Evolutionary conservation across 1,139 yeast species (phyloP).

Genomic region (Suhomyces terraborum): DNA sequence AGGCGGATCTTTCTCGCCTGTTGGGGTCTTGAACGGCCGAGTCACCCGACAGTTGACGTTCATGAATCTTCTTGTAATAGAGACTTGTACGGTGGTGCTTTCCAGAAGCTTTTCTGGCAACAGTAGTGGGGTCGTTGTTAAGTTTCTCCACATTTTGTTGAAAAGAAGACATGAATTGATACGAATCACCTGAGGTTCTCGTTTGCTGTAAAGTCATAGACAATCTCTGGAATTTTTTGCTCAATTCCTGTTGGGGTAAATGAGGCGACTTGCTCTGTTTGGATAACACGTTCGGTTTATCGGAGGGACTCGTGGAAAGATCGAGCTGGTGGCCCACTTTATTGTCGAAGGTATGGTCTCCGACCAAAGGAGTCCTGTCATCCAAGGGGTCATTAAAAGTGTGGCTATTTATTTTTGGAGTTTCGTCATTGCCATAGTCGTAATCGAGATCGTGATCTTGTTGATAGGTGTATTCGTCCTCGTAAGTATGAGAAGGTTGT

Average conservation of each 20-base stretch:
- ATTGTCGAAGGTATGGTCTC: conserved; percentile 17
- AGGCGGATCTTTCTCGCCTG: background rate
- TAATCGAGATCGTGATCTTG: conserved; percentile 4
- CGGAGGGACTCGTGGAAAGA: conserved; percentile 14
- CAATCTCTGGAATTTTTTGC: conserved; percentile 42
- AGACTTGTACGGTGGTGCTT: conserved; percentile 28
- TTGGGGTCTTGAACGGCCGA: background rate
- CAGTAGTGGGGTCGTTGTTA: conserved; percentile 17
- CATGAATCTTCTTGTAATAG: conserved; percentile 38
- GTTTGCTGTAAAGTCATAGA: conserved; percentile 42
- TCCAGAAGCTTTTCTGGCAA: conserved; percentile 12
- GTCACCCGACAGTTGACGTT: conserved; percentile 6
- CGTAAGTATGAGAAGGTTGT: conserved; percentile 18
- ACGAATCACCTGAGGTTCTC: conserved; percentile 42
- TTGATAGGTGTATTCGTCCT: conserved; percentile 13
- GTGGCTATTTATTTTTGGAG: conserved; percentile 28
- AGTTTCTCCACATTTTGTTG: conserved; percentile 39
- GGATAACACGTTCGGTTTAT: background rate
- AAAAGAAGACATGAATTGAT: conserved; percentile 44
- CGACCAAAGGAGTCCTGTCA: conserved; percentile 36
- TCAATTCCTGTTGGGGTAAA: conserved; percentile 41
- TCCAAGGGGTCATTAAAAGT: conserved; percentile 21
- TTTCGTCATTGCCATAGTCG: conserved; percentile 30
- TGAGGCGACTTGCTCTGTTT: conserved; percentile 15
- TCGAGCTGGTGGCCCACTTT: conserved; percentile 17